Conservation (phyloP, 2,329 filamentous ascomycete genomes). For the Colletotrichum sp. region DNA sequence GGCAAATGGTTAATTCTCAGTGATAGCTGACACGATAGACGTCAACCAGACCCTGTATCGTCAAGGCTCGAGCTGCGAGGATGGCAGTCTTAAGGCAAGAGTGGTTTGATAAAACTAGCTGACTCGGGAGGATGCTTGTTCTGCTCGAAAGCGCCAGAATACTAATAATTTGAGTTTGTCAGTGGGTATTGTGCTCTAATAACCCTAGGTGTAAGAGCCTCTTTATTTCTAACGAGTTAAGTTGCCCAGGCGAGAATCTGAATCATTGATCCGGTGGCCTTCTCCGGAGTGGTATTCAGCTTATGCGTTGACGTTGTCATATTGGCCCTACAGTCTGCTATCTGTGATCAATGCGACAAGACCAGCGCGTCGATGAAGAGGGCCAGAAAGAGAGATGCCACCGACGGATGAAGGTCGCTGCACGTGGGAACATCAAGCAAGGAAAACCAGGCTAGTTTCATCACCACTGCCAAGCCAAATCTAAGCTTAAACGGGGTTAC, state of each 20-base stretch:
- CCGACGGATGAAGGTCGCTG: background rate
- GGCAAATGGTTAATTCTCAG: no score
- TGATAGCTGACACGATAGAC: background rate
- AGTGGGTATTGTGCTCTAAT: background rate
- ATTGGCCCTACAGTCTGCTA: rapidly evolving
- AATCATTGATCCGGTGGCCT: no score
- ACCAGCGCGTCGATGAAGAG: background rate
- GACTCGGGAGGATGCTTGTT: background rate
- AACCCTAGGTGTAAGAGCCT: background rate
- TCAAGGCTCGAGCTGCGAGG: background rate
- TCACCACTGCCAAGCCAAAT: background rate
- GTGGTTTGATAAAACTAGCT: background rate
- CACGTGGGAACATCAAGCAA: background rate
- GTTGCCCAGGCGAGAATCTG: background rate
- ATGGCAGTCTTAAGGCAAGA: background rate
- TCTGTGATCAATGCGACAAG: background rate
- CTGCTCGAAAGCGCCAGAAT: background rate
- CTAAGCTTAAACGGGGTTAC: background rate
- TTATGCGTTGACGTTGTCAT: background rate
- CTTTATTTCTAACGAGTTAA: background rate
- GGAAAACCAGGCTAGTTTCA: background rate
- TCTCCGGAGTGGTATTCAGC: rapidly evolving
- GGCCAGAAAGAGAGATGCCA: background rate
- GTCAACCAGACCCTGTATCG: background rate
- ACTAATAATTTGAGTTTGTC: background rate